A percentile compares a stretch with the other conserved stretches of the same genome.
Evolutionary conservation across 305 asterid species (phyloP).

Genomic region (Solanum chacoense): DNA sequence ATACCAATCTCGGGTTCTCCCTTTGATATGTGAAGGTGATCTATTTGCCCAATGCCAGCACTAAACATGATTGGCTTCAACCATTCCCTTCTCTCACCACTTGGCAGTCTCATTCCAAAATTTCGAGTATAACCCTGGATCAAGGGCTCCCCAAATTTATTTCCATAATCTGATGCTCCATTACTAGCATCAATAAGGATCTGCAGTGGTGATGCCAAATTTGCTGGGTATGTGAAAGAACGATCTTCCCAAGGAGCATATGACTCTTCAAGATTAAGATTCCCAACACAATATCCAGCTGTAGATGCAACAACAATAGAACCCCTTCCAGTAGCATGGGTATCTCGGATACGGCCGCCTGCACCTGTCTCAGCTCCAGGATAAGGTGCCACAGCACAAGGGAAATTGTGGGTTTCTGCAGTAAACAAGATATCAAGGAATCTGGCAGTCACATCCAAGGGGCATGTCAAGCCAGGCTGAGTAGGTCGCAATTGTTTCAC

Average conservation of each 20-base stretch:
- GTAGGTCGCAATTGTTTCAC: slow-evolving; percentile 60
- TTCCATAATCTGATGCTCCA: slow-evolving; percentile 96
- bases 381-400: slow-evolving; percentile 97
- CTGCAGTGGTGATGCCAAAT: slow-evolving; percentile 78
- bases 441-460: slow-evolving; percentile 34
- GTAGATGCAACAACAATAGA: slow-evolving; percentile 86
- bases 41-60: slow-evolving; percentile 90
- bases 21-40: slow-evolving; percentile 62
- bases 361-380: slow-evolving; percentile 99
- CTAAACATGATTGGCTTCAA: slow-evolving; percentile 93
- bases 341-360: slow-evolving; percentile 94
- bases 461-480: slow-evolving; percentile 65
- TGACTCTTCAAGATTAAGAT: slow-evolving; percentile 72
- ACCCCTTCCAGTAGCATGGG: slow-evolving; percentile 94
- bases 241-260: slow-evolving; percentile 94
- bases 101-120: slow-evolving; percentile 86
- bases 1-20: slow-evolving; percentile 90
- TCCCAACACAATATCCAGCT: slow-evolving; percentile 91
- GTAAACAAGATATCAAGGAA: slow-evolving; percentile 77
- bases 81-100: slow-evolving; percentile 91
- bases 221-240: slow-evolving; percentile 64
- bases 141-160: slow-evolving; percentile 89
- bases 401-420: slow-evolving; percentile 95
- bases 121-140: slow-evolving; percentile 92
- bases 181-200: slow-evolving; percentile 86